A percentile compares a stretch with the other conserved stretches of the same genome.
phyloP scores from a whole-genome alignment of 2,329 filamentous ascomycete species.

The Daldinia sp. region DNA sequence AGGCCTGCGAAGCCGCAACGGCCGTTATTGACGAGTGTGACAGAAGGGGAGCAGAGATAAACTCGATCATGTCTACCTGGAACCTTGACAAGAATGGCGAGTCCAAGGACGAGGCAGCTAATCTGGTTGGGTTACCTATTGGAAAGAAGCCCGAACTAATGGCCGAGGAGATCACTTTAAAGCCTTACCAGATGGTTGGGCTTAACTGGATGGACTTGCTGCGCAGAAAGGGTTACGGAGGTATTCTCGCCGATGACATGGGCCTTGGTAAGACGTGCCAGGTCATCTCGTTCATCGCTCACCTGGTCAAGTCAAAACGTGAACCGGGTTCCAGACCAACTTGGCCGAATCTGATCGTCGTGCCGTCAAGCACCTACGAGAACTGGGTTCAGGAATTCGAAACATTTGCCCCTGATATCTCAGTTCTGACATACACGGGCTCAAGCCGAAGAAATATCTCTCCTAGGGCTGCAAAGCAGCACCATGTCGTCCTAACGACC shows the following conservation, averaged over 20 bases:
- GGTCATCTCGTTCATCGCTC: constrained; percentile 90
- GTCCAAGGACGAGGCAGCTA: constrained; percentile 49
- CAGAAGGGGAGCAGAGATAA: constrained; percentile 56
- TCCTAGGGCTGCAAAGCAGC: constrained; percentile 72
- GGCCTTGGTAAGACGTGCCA: constrained; percentile 96
- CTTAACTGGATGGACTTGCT: constrained; percentile 94
- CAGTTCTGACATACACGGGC: constrained; percentile 75
- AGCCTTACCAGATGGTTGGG: constrained; percentile 93
- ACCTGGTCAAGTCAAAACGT: constrained; percentile 75
- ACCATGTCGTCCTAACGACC: constrained; percentile 72
- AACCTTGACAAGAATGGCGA: constrained; percentile 53
- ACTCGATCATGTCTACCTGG: constrained; percentile 49
- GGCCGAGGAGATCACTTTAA: constrained; percentile 80
- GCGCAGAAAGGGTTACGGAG: constrained; percentile 82
- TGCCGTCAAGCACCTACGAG: constrained; percentile 92
- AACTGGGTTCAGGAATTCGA: constrained; percentile 96
- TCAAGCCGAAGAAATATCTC: constrained; percentile 73
- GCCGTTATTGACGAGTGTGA: constrained; percentile 57
- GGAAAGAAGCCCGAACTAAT: constrained; percentile 79
- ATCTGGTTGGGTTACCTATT: constrained; percentile 57
- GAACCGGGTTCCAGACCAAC: constrained; percentile 55
- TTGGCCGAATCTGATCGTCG: constrained; percentile 85
- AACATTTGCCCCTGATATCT: constrained; percentile 83
- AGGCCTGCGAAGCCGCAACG: constrained; percentile 61
- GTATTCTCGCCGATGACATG: constrained; percentile 98